Conservation (phyloP, 2,329 filamentous ascomycete species). For the Plenodomus biglobosus region DNA sequence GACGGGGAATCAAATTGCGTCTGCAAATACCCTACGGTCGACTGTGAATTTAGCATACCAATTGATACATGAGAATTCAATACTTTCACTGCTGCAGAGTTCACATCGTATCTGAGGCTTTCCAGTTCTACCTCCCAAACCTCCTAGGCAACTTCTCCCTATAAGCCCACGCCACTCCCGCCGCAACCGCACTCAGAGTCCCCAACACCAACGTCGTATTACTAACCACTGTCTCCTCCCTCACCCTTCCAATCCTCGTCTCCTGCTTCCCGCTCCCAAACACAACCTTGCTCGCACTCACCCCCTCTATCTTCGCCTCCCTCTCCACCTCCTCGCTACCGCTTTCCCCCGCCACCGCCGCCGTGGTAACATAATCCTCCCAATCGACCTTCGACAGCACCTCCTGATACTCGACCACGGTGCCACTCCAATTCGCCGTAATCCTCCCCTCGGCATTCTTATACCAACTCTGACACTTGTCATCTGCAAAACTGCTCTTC, state of each 20-base stretch:
- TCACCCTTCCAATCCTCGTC: slow-evolving; percentile 47
- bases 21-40: too few relatives aligned
- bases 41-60: too few relatives aligned
- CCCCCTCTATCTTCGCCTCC: neutral
- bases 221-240: slow-evolving; percentile 50
- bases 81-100: too few relatives aligned
- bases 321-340: neutral
- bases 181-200: slow-evolving; percentile 38
- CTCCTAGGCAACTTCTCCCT: slow-evolving; percentile 7
- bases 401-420: slow-evolving; percentile 59
- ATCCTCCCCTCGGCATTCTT: slow-evolving; percentile 57
- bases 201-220: slow-evolving; percentile 43
- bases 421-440: slow-evolving; percentile 60
- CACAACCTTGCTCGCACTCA: slow-evolving; percentile 36
- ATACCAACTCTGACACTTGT: slow-evolving; percentile 59
- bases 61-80: too few relatives aligned
- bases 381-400: slow-evolving; percentile 47
- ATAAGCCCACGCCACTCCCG: slow-evolving; percentile 39
- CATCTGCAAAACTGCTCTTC: slow-evolving; percentile 55
- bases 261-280: slow-evolving; percentile 38
- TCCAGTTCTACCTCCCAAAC: neutral
- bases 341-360: too few relatives aligned
- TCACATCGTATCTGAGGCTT: too few relatives aligned
- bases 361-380: slow-evolving; percentile 47
- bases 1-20: too few relatives aligned